Conservation (phyloP, 2,329 filamentous ascomycete species). For the Alternaria incomplexa region DNA sequence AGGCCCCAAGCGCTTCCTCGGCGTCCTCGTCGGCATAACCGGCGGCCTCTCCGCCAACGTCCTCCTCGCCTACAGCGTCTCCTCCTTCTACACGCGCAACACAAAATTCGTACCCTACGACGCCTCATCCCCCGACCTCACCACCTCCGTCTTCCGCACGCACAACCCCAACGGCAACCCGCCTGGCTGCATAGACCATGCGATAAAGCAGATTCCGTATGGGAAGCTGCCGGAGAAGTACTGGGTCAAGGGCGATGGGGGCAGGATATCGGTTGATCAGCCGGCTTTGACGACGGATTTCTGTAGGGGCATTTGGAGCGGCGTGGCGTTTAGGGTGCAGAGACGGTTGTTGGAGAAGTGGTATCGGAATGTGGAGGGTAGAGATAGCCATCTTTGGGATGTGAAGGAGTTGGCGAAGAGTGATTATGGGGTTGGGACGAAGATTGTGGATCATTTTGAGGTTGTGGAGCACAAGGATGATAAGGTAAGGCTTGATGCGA, state of each 20-base stretch:
- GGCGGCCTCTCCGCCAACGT: conserved; percentile 39
- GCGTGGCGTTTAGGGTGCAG: conserved; percentile 46
- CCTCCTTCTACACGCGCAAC: conserved; percentile 43
- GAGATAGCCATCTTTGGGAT: conserved; percentile 45
- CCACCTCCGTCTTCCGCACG: conserved; percentile 22
- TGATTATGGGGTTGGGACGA: conserved; percentile 44
- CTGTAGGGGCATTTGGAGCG: conserved; percentile 48
- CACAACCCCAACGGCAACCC: conserved; percentile 46
- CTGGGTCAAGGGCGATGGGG: conserved; percentile 15
- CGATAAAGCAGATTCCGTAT: conserved; percentile 45
- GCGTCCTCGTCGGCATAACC: conserved; percentile 39
- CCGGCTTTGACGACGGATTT: conserved; percentile 44
- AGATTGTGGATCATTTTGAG: conserved; percentile 51
- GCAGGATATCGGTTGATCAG: conserved; percentile 33
- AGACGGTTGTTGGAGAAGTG: conserved; percentile 44
- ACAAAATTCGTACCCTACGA: conserved; percentile 47
- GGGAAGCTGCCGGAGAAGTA: conserved; percentile 36
- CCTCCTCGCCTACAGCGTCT: conserved; percentile 42
- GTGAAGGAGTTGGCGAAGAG: conserved; percentile 40
- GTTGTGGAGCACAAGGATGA: conserved; percentile 45
- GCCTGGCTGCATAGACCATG: conserved; percentile 47
- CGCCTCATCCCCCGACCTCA: conserved; percentile 33
- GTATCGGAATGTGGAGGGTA: conserved; percentile 38
- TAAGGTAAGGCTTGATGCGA: conserved; percentile 34
- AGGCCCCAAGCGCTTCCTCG: conserved; percentile 36